Conservation (phyloP, 305 asterid genomes). For the Ajuga reptans region DNA sequence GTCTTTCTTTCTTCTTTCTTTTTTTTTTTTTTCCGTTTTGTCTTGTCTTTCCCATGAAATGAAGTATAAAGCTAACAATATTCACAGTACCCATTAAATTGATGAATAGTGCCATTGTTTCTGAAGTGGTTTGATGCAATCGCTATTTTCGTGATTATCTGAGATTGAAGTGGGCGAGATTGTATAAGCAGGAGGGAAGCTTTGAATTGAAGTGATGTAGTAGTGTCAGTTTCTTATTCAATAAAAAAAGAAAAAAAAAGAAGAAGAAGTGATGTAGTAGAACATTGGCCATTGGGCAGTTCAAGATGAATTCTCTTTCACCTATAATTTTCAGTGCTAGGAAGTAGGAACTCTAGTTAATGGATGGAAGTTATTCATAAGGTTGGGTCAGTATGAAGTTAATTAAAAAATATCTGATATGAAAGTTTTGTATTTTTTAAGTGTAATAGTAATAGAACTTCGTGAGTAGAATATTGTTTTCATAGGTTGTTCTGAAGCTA, state of each 20-base stretch:
- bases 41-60: not conserved
- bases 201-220: slow-evolving; percentile 5
- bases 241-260: no score
- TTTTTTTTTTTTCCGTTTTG: no score
- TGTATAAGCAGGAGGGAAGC: not conserved
- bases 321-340: not conserved
- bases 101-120: not conserved
- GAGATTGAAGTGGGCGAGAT: not conserved
- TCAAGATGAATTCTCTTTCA: not conserved
- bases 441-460: not conserved
- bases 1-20: no score
- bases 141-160: not conserved
- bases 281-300: not conserved
- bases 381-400: not conserved
- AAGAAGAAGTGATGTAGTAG: slow-evolving; percentile 2
- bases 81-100: not conserved
- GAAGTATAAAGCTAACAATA: not conserved
- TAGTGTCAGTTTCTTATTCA: no score
- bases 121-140: not conserved
- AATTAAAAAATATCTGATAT: not conserved
- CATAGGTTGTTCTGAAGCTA: not conserved
- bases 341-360: not conserved
- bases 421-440: not conserved
- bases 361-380: not conserved
- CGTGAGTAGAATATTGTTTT: not conserved